Base-by-base conservation (phyloP, 1,139 yeast species). In the Yamadazyma buinensis region DNA sequence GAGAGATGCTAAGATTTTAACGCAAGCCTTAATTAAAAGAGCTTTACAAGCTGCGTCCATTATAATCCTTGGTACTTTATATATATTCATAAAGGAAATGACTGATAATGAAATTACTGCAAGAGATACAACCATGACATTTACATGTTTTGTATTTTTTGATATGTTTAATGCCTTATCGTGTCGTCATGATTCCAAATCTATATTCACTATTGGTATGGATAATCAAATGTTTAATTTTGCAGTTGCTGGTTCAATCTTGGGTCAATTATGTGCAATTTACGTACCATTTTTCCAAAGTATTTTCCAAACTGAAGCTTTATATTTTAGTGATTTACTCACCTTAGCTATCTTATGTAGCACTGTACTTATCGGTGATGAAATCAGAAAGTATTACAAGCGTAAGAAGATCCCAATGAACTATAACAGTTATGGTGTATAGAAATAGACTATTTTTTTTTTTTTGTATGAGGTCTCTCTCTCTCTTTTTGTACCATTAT, bases 81-180 rank as follows among this genome's bases (percentile, higher is more conserved):
- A 81, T 54, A 84, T 92, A 20, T 92, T 87, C 55, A 66, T 85
- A 33, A 75, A 77, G 42, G 97, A 90, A 58, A 85, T 88, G 92
- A 72, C 74, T 14, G 94, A 85, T 54, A 80, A 82, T 37, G 74
- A 73, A 42, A 80, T 90, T 38, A 87, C 97, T 4, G 82, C 92
- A 11, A 82, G 97, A 60, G 97, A 90, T 55, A 90, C 97, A 11
- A 92, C 98, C n/a, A 90, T 92, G 96, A 88, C 97, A 0, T 92
- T 92, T 54, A 92, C 97, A 0, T 86, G 97, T 55, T 92, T 92
- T 61, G 97, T 92, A 10, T 67, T 90, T 38, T 92, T 80, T 52
- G 98, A 92, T 59, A 84, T 92, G 95, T 92, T 92, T 64, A 92
- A 88, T 57, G 98, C 97, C 0, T 69, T 92, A 44, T 68, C 95